Percentiles rank a stretch among this genome's conserved stretches.
Conservation (phyloP, 2,329 filamentous ascomycete genomes). For the Ophiostoma himal-ulmi region DNA sequence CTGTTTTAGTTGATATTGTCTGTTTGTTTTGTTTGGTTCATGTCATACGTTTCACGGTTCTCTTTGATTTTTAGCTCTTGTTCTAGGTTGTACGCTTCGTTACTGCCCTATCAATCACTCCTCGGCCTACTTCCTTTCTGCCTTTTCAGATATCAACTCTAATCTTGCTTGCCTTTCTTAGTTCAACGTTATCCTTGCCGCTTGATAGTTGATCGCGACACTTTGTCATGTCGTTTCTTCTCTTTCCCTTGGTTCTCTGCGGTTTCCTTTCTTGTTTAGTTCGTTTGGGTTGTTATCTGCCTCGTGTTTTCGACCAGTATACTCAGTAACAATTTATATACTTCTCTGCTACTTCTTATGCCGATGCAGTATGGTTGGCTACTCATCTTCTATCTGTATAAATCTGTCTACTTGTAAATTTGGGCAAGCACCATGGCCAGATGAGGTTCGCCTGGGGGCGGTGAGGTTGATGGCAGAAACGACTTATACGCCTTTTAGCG, state of each 20-base stretch:
- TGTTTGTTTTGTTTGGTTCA: conserved; percentile 1
- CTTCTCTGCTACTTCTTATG: background rate
- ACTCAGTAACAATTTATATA: background rate
- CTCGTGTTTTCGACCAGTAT: background rate
- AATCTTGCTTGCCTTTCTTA: background rate
- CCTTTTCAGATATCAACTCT: background rate
- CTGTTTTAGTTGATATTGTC: background rate
- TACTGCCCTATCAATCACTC: background rate
- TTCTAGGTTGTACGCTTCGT: background rate
- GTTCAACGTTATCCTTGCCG: background rate
- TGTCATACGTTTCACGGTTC: background rate
- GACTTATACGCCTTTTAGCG: conserved; percentile 14
- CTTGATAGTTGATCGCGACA: background rate
- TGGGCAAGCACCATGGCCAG: background rate
- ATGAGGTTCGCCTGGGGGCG: conserved; percentile 3
- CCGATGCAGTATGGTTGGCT: background rate
- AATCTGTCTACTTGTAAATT: background rate
- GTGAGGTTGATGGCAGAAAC: conserved; percentile 18
- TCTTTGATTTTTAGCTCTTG: background rate
- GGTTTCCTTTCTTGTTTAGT: background rate
- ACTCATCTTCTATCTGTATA: background rate
- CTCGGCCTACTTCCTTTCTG: background rate
- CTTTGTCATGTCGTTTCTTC: background rate
- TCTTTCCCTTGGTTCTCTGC: background rate
- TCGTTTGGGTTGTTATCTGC: background rate